A percentile compares a stretch with the other conserved stretches of the same genome.
These are phyloP conservation scores for Alnus glutinosa DNA, from an alignment of 306 rosid species.

Conservation along the genomic window DNA sequence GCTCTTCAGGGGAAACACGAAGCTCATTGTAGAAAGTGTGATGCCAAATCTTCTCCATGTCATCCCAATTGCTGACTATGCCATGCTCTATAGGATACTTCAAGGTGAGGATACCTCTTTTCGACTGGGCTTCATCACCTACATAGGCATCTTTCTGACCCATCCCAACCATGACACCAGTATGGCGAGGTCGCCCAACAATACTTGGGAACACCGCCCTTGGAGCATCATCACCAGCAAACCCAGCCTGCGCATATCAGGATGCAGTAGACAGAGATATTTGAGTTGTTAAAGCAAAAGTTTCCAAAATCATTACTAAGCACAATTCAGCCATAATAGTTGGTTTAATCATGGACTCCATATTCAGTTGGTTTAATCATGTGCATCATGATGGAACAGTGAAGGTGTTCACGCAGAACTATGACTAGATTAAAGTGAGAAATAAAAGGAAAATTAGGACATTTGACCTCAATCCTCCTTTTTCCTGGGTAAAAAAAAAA, in stretches of 20 bases:
- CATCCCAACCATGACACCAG: conserved; percentile 74
- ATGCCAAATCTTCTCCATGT: conserved; percentile 79
- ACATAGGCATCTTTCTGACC: conserved; percentile 75
- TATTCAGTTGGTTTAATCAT: neutral
- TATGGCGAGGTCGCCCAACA: conserved; percentile 66
- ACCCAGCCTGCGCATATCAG: conserved; percentile 52
- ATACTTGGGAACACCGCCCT: conserved; percentile 70
- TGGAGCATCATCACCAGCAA: conserved; percentile 72
- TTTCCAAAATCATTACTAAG: neutral
- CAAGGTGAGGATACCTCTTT: conserved; percentile 66
- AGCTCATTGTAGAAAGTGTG: conserved; percentile 69
- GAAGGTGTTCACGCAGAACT: neutral
- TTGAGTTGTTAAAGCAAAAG: neutral
- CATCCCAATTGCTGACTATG: conserved; percentile 77
- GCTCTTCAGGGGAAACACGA: conserved; percentile 76
- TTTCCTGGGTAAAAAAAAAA: no score
- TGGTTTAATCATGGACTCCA: neutral
- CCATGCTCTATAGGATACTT: conserved; percentile 78
- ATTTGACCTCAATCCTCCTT: no score
- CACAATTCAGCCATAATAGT: neutral
- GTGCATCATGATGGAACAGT: neutral
- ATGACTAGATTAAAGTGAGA: no score
- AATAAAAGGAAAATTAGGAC: no score
- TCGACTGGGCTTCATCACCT: conserved; percentile 72
- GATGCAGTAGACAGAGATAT: neutral